These are phyloP conservation scores for Suillus plorans DNA, from an alignment of 768 basidiomycete genomes.

Conservation along the genomic window DNA sequence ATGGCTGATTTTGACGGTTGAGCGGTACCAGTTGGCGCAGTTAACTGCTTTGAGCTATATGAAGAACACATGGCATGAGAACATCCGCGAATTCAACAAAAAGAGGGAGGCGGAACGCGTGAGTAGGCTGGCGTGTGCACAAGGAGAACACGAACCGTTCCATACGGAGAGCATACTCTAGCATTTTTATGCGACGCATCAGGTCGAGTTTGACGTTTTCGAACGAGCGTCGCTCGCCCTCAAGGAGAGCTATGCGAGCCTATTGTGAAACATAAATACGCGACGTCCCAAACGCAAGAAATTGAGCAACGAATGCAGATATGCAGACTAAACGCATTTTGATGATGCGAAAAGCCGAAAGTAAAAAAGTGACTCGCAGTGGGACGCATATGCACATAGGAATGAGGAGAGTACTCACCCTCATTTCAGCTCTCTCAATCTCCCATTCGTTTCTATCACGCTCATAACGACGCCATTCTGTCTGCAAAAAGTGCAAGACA, in stretches of 20 bases:
- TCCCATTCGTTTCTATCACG: constrained; percentile 99
- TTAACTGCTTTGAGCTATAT: constrained; percentile 77
- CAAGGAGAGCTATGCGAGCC: constrained; percentile 96
- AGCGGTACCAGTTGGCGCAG: constrained; percentile 50
- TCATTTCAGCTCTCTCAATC: constrained; percentile 99
- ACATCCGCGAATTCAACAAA: not conserved
- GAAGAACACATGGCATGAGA: constrained; percentile 36
- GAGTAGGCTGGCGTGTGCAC: constrained; percentile 2
- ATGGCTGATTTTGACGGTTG: constrained; percentile 66
- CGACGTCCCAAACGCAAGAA: constrained; percentile 26
- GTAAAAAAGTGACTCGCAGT: not conserved
- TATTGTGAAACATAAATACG: constrained; percentile 34
- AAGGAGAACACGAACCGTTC: constrained; percentile 72
- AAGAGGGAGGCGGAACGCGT: constrained; percentile 10
- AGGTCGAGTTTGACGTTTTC: constrained; percentile 97
- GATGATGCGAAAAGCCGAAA: not conserved
- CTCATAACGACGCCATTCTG: constrained; percentile 97
- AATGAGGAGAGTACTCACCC: constrained; percentile 54
- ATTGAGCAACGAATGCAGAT: not conserved
- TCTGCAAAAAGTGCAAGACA: constrained; percentile 96
- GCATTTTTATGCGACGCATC: constrained; percentile 97
- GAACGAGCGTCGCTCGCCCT: constrained; percentile 94
- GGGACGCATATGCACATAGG: not conserved
- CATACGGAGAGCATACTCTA: constrained; percentile 94
- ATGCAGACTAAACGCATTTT: not conserved